Evolutionary conservation across 2,329 filamentous ascomycete species (phyloP).

Genomic region (Camillea tinctor): DNA sequence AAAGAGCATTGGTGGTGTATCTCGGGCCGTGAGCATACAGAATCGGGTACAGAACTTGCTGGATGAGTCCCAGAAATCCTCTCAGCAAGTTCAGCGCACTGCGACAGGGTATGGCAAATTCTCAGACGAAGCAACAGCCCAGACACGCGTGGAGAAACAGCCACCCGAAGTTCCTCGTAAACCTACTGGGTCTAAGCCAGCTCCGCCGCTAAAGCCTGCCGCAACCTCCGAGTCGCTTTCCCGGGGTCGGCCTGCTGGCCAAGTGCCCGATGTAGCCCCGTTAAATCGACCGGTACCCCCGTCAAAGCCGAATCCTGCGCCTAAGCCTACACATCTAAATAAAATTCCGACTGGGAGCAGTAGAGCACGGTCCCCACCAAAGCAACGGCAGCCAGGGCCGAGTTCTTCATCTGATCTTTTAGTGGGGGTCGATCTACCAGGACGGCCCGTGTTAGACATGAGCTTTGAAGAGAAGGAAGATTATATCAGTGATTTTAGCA

Average conservation of each 20-base stretch:
- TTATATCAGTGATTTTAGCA: conserved; percentile 70
- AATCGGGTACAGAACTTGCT: conserved; percentile 85
- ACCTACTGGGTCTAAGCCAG: conserved; percentile 37
- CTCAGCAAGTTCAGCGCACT: conserved; percentile 58
- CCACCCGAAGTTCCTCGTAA: conserved; percentile 52
- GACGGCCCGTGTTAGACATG: conserved; percentile 54
- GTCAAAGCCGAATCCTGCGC: conserved; percentile 54
- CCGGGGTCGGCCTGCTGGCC: conserved; percentile 20
- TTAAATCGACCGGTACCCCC: conserved; percentile 30
- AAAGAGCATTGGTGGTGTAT: conserved; percentile 57
- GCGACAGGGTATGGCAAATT: conserved; percentile 90
- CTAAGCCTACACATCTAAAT: conserved; percentile 62
- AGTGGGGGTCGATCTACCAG: conserved; percentile 46
- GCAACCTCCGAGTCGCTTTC: conserved; percentile 21
- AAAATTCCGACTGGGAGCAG: conserved; percentile 47
- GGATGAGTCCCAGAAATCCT: conserved; percentile 68
- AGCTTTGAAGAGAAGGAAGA: conserved; percentile 61
- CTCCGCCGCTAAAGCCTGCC: conserved; percentile 25
- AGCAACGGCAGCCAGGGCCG: conserved; percentile 29
- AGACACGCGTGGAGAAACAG: conserved; percentile 38
- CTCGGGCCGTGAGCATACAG: conserved; percentile 81
- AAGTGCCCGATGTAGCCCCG: conserved; percentile 15
- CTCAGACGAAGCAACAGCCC: conserved; percentile 54
- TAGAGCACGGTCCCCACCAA: conserved; percentile 47
- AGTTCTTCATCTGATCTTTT: conserved; percentile 38